Evolutionary conservation across 2,329 filamentous ascomycete species (phyloP), one percentile per base, ranked within the genome.

Genomic region (Penicillium expansum): DNA sequence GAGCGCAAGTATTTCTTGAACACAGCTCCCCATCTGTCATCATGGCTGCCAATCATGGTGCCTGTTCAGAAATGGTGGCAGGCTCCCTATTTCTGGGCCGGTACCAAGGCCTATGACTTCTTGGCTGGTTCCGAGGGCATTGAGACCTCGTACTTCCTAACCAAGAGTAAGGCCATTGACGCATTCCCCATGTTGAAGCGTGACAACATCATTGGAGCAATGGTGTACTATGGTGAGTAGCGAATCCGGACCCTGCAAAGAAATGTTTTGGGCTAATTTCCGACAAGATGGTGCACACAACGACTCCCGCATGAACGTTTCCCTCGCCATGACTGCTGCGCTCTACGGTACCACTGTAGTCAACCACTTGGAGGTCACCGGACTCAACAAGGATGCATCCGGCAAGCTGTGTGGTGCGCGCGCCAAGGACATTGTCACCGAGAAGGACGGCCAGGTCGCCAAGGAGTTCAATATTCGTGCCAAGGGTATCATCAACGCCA

Each of bases 291-390:
- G 91, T 66, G 90, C 90, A 30, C 91, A 96, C 77, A 96, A 96
- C 70, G 91, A 96, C 74, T 94, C 91, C 20, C 85, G 91, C 48
- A 95, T 96, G 91, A 95, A 95, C 70, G 88, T 94, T 29, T 92
- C 90, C 9, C 81, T 95, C 56, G 91, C 90, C 20, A 90, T 93
- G 85, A 95, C 91, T 18, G 90, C 91, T 55, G 90, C 91, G n/a
- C 78, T 95, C 42, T 95, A 94, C 71, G 91, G 91, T 32, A 85
- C 86, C 54, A 95, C 90, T 4, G 84, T 94, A 38, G 84, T 91
- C 58, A 95, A 93, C 74, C 89, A 96, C 74, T 79, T 91, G 68
- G 89, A 94, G 73, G 90, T 95, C 52, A 92, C 87, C 6, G 79
- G 82, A 41, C 80, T 96, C 38, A 82, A 88, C 61, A 95, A 93